phyloP scores from a whole-genome alignment of 208 protist species.

The Wallacemonas collosoma region DNA sequence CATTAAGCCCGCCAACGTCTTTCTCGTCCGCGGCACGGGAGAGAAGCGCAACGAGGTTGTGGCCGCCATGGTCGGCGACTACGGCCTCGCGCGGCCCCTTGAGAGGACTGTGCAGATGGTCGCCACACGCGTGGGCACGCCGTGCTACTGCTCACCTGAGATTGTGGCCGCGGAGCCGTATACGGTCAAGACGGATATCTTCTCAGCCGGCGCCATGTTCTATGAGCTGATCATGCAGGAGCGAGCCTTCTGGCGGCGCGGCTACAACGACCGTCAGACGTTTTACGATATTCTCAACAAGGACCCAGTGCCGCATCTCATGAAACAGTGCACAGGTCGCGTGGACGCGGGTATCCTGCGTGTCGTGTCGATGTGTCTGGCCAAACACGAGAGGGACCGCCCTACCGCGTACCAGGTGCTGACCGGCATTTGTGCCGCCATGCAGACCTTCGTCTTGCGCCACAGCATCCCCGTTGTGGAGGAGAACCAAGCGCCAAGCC shows the following conservation, averaged over 20 bases:
- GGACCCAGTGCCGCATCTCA: constrained; percentile 65
- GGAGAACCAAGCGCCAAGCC: constrained; percentile 1
- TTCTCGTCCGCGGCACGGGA: constrained; percentile 40
- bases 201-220: constrained; percentile 87
- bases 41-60: constrained; percentile 14
- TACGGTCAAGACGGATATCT: constrained; percentile 93
- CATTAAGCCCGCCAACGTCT: constrained; percentile 92
- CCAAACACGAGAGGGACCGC: constrained; percentile 55
- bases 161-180: constrained; percentile 89
- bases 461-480: constrained; percentile 52
- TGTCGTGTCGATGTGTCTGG: constrained; percentile 51
- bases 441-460: constrained; percentile 37
- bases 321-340: constrained; percentile 12
- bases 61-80: constrained; percentile 83
- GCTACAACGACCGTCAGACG: constrained; percentile 50
- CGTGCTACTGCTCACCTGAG: constrained; percentile 94
- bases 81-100: constrained; percentile 82
- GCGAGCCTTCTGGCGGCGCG: constrained; percentile 66
- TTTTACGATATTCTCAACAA: constrained; percentile 52
- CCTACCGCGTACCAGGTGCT: constrained; percentile 65
- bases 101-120: constrained; percentile 64
- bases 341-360: constrained; percentile 49
- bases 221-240: constrained; percentile 83
- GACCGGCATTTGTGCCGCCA: constrained; percentile 33
- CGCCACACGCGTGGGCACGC: constrained; percentile 84